Conservation (phyloP, 83 land plant species). For the Diphasiastrum complanatum region DNA sequence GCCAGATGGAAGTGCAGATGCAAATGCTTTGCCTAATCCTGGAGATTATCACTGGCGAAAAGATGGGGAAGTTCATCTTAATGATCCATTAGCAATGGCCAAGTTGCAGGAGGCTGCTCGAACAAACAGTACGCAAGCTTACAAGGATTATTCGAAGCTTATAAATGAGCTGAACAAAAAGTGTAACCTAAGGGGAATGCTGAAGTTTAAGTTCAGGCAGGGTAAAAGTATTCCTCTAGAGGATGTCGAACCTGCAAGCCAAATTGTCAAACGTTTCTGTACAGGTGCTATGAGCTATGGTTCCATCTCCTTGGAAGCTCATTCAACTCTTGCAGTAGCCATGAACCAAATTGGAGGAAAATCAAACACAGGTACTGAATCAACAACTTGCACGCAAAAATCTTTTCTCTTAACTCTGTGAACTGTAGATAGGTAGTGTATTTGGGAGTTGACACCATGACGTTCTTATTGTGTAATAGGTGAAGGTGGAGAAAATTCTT, state of each 20-base stretch:
- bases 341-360: conserved; percentile 97
- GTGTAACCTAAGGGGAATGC: conserved; percentile 80
- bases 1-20: conserved; percentile 86
- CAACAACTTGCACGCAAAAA: no score
- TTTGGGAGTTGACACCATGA: no score
- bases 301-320: conserved; percentile 94
- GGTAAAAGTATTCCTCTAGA: conserved; percentile 58
- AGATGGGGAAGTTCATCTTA: conserved; percentile 90
- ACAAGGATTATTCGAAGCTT: conserved; percentile 83
- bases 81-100: conserved; percentile 92
- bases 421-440: no score
- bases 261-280: conserved; percentile 94
- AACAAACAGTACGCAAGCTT: conserved; percentile 72
- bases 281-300: conserved; percentile 99
- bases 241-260: conserved; percentile 94
- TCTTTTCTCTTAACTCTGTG: no score
- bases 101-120: conserved; percentile 97
- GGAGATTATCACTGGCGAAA: conserved; percentile 98
- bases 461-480: conserved; percentile 36
- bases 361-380: conserved; percentile 94
- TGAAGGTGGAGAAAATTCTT: conserved; percentile 95
- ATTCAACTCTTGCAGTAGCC: conserved; percentile 80
- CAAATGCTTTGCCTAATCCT: conserved; percentile 82
- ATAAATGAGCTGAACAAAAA: conserved; percentile 67
- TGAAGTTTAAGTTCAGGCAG: conserved; percentile 66